A percentile compares a stretch with the other conserved stretches of the same genome.
phyloP scores from a whole-genome alignment of 176 grass and related monocot species.

The Leersia perrieri region DNA sequence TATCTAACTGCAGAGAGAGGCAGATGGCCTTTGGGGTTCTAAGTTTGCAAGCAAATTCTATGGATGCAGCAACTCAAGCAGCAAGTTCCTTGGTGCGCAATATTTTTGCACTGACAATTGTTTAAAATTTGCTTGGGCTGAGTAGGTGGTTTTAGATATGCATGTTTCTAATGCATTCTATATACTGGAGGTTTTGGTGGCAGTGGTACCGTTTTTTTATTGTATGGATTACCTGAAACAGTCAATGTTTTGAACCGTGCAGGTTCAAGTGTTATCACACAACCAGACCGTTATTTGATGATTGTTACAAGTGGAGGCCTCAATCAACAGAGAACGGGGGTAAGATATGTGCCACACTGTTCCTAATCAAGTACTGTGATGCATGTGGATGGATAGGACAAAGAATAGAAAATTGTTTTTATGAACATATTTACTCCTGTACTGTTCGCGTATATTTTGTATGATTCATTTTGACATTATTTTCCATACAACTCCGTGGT shows the following conservation, averaged over 20 bases:
- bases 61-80: constrained; percentile 86
- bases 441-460: neutral
- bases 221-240: constrained; percentile 17
- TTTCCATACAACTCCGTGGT: neutral
- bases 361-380: neutral
- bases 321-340: constrained; percentile 99
- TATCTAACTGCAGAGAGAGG: constrained; percentile 54
- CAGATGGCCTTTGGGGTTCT: constrained; percentile 73
- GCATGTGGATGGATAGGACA: neutral
- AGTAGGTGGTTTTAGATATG: constrained; percentile 20
- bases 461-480: neutral
- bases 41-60: constrained; percentile 67
- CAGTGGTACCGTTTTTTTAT: neutral
- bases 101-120: constrained; percentile 13
- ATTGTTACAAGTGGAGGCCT: constrained; percentile 93
- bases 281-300: constrained; percentile 76
- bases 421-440: neutral
- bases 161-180: neutral
- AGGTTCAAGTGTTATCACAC: constrained; percentile 65
- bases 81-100: constrained; percentile 65
- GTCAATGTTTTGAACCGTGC: constrained; percentile 37
- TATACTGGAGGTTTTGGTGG: constrained; percentile 8
- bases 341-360: constrained; percentile 37
- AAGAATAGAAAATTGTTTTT: neutral
- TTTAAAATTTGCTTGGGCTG: constrained; percentile 7